These are phyloP conservation scores for Mortierella sp. DNA, from an alignment of 371 early-diverging fungal species.

Conservation along the genomic window DNA sequence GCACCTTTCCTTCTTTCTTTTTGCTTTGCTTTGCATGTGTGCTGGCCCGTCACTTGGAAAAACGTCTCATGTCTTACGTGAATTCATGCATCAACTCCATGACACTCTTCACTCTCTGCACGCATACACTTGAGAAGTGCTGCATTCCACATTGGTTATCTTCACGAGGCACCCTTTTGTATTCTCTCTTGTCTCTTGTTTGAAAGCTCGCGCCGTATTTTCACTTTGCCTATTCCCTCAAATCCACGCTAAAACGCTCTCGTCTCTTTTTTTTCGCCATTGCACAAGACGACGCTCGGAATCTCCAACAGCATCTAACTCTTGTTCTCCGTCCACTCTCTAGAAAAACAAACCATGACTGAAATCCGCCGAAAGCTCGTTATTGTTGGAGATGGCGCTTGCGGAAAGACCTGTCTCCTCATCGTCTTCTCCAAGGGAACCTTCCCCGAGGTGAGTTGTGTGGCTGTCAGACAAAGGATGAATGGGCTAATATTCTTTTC, in stretches of 20 bases:
- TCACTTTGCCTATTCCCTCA: neutral
- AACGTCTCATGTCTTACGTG: no score
- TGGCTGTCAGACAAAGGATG: neutral
- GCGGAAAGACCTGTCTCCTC: slow-evolving; percentile 97
- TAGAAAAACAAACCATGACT: slow-evolving; percentile 63
- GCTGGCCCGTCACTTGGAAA: no score
- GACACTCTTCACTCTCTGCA: no score
- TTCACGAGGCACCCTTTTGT: neutral
- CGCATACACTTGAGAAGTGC: no score
- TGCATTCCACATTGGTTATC: neutral
- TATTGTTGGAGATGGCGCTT: slow-evolving; percentile 97
- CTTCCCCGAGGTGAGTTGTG: slow-evolving; percentile 86
- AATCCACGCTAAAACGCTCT: neutral
- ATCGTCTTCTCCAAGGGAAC: slow-evolving; percentile 93
- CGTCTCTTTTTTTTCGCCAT: neutral
- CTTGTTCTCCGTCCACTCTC: neutral
- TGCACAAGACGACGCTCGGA: neutral
- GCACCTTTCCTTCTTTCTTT: no score
- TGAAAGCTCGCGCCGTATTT: neutral
- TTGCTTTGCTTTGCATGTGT: no score
- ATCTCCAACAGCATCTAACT: neutral
- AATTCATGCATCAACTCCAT: no score
- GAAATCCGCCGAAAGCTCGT: slow-evolving; percentile 96
- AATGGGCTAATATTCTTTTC: no score
- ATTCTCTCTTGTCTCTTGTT: neutral